phyloP scores from a whole-genome alignment of 1,284 basidiomycete genomes.

The Boletus sp. region DNA sequence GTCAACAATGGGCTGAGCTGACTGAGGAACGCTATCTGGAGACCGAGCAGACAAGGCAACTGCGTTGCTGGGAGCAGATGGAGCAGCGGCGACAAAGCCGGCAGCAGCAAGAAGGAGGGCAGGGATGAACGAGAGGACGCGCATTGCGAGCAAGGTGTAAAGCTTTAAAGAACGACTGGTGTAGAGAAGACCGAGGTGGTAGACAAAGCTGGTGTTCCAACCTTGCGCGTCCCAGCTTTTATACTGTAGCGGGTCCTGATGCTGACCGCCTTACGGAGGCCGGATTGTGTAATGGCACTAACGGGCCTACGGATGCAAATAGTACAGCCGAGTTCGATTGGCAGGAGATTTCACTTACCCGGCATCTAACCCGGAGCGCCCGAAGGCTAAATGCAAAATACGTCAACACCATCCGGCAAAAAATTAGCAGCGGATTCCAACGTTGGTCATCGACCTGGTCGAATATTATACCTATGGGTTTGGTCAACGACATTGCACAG shows the following conservation, averaged over 20 bases:
- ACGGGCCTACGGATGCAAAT: not conserved
- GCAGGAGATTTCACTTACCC: no score
- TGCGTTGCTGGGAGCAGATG: not conserved
- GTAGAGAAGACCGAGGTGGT: not conserved
- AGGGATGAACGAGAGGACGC: constrained; percentile 30
- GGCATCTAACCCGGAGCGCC: no score
- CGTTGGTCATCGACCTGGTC: no score
- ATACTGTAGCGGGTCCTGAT: constrained; percentile 4
- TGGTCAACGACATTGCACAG: no score
- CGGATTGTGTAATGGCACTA: not conserved
- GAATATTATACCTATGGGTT: no score
- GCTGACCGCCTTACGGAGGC: not conserved
- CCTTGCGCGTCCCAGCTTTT: not conserved
- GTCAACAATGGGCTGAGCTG: not conserved
- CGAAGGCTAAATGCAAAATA: no score
- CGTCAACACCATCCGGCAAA: no score
- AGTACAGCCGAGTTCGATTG: no score
- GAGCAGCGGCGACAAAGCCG: constrained; percentile 23
- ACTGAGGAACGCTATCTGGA: not conserved
- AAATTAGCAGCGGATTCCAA: no score
- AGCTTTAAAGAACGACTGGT: constrained; percentile 16
- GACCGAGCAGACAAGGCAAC: not conserved
- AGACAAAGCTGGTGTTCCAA: not conserved
- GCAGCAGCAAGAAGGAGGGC: constrained; percentile 21
- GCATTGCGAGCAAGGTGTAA: constrained; percentile 21